Evolutionary conservation across 306 rosid genomes (phyloP).

Genomic region (Psophocarpus tetragonolobus): DNA sequence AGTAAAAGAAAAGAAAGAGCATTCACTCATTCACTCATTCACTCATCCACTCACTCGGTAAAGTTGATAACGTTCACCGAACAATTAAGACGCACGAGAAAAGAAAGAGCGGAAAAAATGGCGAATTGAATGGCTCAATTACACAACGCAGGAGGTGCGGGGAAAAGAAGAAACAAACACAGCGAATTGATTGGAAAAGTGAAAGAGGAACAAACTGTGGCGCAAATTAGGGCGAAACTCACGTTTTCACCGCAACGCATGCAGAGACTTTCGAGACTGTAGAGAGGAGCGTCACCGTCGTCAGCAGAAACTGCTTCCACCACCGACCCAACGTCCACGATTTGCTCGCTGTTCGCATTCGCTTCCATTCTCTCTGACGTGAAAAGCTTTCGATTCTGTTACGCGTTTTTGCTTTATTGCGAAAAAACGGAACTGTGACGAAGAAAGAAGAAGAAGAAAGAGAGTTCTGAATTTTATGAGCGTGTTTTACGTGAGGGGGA

Average conservation of each 20-base stretch:
- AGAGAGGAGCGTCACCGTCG: constrained; percentile 64
- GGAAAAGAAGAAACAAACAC: background rate
- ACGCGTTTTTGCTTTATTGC: no score
- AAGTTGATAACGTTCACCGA: background rate
- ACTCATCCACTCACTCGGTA: no score
- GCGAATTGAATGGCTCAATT: background rate
- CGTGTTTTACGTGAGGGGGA: background rate
- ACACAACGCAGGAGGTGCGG: background rate
- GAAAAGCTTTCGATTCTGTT: no score
- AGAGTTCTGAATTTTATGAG: background rate
- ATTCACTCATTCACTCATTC: no score
- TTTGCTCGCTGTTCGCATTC: constrained; percentile 38
- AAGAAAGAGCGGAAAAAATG: background rate
- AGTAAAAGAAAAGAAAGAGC: no score
- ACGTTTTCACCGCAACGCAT: constrained; percentile 91
- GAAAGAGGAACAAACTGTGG: background rate
- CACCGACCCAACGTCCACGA: constrained; percentile 77
- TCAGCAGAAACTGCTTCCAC: constrained; percentile 83
- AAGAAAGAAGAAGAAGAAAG: no score
- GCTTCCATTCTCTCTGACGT: constrained; percentile 30
- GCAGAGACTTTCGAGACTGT: constrained; percentile 80
- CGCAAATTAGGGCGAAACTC: background rate
- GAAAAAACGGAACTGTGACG: no score
- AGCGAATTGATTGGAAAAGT: background rate
- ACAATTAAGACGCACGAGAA: background rate